Percentiles rank a stretch among this genome's conserved stretches.
phyloP scores from a whole-genome alignment of 2,329 filamentous ascomycete species.

The Sphaerulina populicola region DNA sequence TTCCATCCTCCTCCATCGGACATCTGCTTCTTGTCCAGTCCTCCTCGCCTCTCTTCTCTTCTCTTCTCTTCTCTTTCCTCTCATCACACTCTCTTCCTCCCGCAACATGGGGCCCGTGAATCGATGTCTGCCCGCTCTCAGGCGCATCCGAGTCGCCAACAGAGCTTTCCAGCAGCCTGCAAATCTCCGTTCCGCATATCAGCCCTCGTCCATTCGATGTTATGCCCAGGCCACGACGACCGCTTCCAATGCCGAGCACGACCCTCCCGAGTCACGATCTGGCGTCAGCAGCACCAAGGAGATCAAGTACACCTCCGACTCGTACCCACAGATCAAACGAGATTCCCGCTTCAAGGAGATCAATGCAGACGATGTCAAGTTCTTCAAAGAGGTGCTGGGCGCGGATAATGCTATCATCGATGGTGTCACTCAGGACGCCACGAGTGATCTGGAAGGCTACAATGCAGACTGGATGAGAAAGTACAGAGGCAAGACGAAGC shows the following conservation, averaged over 20 bases:
- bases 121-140: conserved; percentile 25
- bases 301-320: conserved; percentile 74
- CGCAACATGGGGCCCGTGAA: conserved; percentile 22
- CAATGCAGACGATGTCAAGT: conserved; percentile 68
- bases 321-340: conserved; percentile 74
- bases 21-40: conserved; percentile 3
- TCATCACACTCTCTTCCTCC: neutral
- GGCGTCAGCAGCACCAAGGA: conserved; percentile 31
- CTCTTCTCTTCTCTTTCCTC: neutral
- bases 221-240: conserved; percentile 28
- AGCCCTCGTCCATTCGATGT: conserved; percentile 11
- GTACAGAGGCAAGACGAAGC: conserved; percentile 78
- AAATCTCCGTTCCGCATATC: conserved; percentile 23
- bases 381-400: conserved; percentile 75
- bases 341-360: conserved; percentile 66
- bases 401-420: conserved; percentile 74
- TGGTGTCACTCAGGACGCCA: conserved; percentile 63
- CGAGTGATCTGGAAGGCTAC: conserved; percentile 79
- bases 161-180: conserved; percentile 25
- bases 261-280: conserved; percentile 24
- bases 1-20: neutral
- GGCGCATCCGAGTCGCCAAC: conserved; percentile 30
- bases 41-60: neutral
- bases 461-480: conserved; percentile 99
- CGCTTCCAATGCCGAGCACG: conserved; percentile 27